Conservation (phyloP, 306 rosid species). For the Alnus glutinosa region DNA sequence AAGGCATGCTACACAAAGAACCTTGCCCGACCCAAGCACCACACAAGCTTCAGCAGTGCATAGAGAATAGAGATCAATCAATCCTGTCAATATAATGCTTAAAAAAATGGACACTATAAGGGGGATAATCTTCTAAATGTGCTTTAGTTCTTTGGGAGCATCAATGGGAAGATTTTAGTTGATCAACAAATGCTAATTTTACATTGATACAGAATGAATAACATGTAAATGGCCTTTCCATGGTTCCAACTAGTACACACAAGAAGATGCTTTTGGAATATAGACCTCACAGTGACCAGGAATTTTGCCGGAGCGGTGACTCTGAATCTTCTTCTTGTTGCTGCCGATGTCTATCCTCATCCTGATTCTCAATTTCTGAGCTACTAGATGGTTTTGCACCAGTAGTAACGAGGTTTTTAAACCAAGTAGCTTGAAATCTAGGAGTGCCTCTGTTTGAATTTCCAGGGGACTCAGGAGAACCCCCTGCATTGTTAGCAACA, state of each 20-base stretch:
- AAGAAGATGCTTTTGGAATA: conserved; percentile 25
- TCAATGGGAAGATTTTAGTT: conserved; percentile 38
- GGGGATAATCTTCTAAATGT: conserved; percentile 23
- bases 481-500: conserved; percentile 59
- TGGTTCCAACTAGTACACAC: conserved; percentile 40
- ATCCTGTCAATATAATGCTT: not conserved
- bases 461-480: conserved; percentile 55
- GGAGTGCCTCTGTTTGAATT: conserved; percentile 69
- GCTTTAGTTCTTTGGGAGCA: conserved; percentile 32
- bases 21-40: not conserved
- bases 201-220: conserved; percentile 57
- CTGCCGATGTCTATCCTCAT: conserved; percentile 36
- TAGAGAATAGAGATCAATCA: not conserved
- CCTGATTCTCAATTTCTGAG: conserved; percentile 60
- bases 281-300: conserved; percentile 45
- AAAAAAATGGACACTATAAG: not conserved
- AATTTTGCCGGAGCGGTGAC: conserved; percentile 33
- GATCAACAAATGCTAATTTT: conserved; percentile 49
- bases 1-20: not conserved
- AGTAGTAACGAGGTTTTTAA: conserved; percentile 67
- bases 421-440: conserved; percentile 82
- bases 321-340: conserved; percentile 43
- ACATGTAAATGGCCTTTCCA: conserved; percentile 34
- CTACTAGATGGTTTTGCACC: conserved; percentile 91
- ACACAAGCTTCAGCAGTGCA: not conserved